Conservation (phyloP, 257 asterid species). For the Solanum bulbocastanum region DNA sequence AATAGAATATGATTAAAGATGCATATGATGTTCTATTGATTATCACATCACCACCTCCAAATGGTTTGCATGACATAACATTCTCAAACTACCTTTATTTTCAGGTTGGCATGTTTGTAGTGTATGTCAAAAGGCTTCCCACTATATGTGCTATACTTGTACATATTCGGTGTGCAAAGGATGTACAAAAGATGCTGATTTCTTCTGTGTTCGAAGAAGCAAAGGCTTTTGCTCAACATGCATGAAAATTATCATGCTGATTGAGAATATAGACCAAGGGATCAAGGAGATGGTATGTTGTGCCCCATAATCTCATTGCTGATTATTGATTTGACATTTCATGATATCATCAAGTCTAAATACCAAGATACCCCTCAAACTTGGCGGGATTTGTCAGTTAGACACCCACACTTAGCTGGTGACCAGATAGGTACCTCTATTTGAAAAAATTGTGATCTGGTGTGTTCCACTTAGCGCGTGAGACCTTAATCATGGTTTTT, state of each 20-base stretch:
- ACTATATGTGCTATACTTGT: constrained; percentile 84
- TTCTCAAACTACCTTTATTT: constrained; percentile 13
- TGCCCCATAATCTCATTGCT: not conserved
- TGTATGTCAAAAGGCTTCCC: constrained; percentile 65
- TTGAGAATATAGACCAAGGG: constrained; percentile 72
- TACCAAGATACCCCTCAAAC: not conserved
- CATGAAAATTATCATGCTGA: constrained; percentile 76
- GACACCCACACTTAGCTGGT: not conserved
- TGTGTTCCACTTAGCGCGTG: not conserved
- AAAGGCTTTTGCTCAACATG: constrained; percentile 89
- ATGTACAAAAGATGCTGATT: constrained; percentile 65
- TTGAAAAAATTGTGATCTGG: not conserved
- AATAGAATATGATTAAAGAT: not conserved
- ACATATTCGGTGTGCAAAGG: constrained; percentile 92
- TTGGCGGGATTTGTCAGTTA: not conserved
- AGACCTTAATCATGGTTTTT: not conserved
- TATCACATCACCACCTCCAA: not conserved
- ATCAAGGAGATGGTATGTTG: constrained; percentile 56
- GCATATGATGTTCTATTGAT: not conserved
- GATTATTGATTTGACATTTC: not conserved
- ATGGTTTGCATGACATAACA: not conserved
- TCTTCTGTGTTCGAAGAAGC: constrained; percentile 59
- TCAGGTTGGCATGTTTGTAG: constrained; percentile 99
- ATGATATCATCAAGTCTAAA: not conserved
- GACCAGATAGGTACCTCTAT: not conserved